A percentile compares a stretch with the other conserved stretches of the same genome.
These are phyloP conservation scores for Phytophthora ramorum DNA, from an alignment of 352 stramenopile genomes.

Conservation along the genomic window DNA sequence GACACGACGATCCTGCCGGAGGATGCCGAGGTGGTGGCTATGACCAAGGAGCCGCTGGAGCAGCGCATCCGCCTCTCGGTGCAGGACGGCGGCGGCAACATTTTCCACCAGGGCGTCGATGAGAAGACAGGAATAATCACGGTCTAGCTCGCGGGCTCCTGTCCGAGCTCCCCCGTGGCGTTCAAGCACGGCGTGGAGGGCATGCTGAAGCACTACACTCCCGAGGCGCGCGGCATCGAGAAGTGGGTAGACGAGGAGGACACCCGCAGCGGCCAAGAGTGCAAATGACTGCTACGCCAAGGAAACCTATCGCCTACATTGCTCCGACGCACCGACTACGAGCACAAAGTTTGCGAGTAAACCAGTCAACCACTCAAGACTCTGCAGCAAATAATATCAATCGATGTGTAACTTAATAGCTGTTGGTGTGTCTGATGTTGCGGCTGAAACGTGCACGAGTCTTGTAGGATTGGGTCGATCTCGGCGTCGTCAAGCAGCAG, in stretches of 20 bases:
- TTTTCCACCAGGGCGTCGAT: conserved; percentile 98
- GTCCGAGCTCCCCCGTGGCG: conserved; percentile 97
- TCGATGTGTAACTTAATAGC: no score
- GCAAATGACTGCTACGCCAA: no score
- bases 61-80: conserved; percentile 98
- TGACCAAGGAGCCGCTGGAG: conserved; percentile 99
- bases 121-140: conserved; percentile 93
- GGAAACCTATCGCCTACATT: no score
- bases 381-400: no score
- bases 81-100: conserved; percentile 99
- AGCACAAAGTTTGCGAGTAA: no score
- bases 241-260: conserved; percentile 78
- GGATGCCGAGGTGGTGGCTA: conserved; percentile 98
- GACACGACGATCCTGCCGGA: conserved; percentile 95
- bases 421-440: no score
- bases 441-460: no score
- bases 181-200: conserved; percentile 99
- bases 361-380: no score
- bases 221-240: conserved; percentile 93
- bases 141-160: conserved; percentile 95
- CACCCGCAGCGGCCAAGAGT: no score
- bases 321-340: no score
- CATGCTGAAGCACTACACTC: conserved; percentile 99
- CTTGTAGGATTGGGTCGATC: no score
- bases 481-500: no score